These are phyloP conservation scores for Claviceps africana DNA, from an alignment of 2,329 filamentous ascomycete species.

Conservation along the genomic window DNA sequence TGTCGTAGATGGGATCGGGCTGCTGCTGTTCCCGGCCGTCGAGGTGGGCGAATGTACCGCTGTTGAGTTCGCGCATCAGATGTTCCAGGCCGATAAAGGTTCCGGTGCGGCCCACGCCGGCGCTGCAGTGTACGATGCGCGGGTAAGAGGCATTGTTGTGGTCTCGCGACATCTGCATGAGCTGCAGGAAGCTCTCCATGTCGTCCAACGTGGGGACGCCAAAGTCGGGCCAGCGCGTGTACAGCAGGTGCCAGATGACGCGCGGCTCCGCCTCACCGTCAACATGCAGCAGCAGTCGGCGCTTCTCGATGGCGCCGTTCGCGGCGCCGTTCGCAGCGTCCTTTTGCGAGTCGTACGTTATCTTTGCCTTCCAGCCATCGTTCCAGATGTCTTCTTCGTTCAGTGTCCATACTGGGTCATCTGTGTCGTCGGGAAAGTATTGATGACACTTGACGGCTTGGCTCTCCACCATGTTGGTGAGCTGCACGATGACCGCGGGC, in stretches of 20 bases:
- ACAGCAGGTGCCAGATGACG: conserved; percentile 71
- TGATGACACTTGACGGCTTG: conserved; percentile 72
- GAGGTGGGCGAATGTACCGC: conserved; percentile 44
- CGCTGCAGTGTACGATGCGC: conserved; percentile 75
- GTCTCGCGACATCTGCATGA: conserved; percentile 53
- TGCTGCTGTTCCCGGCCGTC: conserved; percentile 30
- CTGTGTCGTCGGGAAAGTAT: conserved; percentile 59
- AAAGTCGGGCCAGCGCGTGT: conserved; percentile 82
- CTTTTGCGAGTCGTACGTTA: conserved; percentile 53
- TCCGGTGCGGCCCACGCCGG: conserved; percentile 83
- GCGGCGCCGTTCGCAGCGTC: no score
- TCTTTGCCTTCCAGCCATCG: conserved; percentile 52
- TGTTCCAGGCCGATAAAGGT: conserved; percentile 97
- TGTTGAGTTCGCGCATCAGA: conserved; percentile 66
- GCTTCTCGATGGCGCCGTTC: conserved; percentile 52
- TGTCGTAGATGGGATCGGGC: conserved; percentile 58
- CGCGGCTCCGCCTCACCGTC: conserved; percentile 33
- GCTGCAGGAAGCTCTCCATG: conserved; percentile 50
- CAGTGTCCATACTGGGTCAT: conserved; percentile 38
- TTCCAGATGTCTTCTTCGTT: conserved; percentile 52
- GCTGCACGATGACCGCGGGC: conserved; percentile 79
- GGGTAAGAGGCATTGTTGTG: conserved; percentile 43
- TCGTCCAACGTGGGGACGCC: conserved; percentile 61
- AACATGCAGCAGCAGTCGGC: conserved; percentile 52
- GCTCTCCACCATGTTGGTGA: conserved; percentile 76